Evolutionary conservation across 352 stramenopile species (phyloP).

Genomic region (Phytopythium vexans): DNA sequence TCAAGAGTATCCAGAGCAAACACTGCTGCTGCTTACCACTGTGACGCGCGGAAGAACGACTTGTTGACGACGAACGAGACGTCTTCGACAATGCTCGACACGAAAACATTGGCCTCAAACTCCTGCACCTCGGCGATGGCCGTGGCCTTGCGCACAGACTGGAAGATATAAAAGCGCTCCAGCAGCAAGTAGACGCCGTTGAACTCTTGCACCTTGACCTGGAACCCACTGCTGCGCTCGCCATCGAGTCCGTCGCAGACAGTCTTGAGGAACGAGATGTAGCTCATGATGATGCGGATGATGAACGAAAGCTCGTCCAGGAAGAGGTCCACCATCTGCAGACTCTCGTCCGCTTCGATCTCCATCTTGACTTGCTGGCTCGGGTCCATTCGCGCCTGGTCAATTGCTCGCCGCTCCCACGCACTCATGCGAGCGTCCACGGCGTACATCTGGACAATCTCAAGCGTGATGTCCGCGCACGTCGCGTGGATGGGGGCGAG

Average conservation of each 20-base stretch:
- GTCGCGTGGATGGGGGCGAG: conserved; percentile 61
- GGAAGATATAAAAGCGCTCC: conserved; percentile 84
- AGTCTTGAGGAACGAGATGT: conserved; percentile 49
- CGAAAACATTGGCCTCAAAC: conserved; percentile 60
- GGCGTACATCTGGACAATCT: conserved; percentile 75
- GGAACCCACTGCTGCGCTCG: conserved; percentile 28
- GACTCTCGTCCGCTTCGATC: conserved; percentile 73
- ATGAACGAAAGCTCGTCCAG: conserved; percentile 80
- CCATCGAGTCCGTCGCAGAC: conserved; percentile 49
- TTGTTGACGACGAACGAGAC: conserved; percentile 86
- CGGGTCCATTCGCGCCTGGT: conserved; percentile 43
- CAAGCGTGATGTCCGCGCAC: conserved; percentile 44
- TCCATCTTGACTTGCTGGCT: conserved; percentile 15
- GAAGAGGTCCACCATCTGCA: conserved; percentile 86
- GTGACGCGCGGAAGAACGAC: conserved; percentile 65
- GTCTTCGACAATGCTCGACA: conserved; percentile 82
- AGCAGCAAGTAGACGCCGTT: conserved; percentile 79
- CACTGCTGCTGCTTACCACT: conserved; percentile 39
- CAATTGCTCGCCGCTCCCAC: conserved; percentile 71
- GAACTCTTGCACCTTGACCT: conserved; percentile 67
- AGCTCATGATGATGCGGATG: conserved; percentile 69
- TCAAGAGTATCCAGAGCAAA: background rate
- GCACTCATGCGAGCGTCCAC: conserved; percentile 67
- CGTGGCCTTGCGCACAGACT: conserved; percentile 82
- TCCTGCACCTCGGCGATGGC: conserved; percentile 78